A percentile compares a stretch with the other conserved stretches of the same genome.
These are phyloP conservation scores for Mortierella sp. DNA, from an alignment of 371 early-diverging fungal genomes.

Conservation along the genomic window DNA sequence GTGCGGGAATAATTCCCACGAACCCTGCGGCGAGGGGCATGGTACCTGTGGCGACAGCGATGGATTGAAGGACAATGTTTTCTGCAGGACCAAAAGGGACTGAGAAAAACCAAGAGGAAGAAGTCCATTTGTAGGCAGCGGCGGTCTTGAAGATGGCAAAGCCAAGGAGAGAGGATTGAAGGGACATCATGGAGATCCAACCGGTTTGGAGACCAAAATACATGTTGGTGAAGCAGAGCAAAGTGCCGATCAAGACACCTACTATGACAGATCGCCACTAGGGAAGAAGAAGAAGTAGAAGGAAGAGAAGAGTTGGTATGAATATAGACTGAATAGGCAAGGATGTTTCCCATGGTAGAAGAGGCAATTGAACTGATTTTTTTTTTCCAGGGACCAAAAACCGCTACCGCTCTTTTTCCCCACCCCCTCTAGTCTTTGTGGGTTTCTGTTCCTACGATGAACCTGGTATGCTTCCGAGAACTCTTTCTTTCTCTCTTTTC, in stretches of 20 bases:
- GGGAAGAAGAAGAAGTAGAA: background rate
- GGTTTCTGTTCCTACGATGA: no score
- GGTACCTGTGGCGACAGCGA: constrained; percentile 86
- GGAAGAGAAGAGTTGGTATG: background rate
- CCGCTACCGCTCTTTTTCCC: no score
- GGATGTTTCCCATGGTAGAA: no score
- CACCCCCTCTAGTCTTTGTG: no score
- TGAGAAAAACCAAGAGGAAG: constrained; percentile 23
- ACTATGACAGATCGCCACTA: constrained; percentile 70
- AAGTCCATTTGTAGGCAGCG: constrained; percentile 39
- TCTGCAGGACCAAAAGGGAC: constrained; percentile 78
- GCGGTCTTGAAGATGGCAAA: constrained; percentile 80
- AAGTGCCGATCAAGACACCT: constrained; percentile 73
- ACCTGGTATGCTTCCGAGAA: no score
- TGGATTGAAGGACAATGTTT: constrained; percentile 86
- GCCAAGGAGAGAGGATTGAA: constrained; percentile 84
- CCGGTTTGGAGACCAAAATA: constrained; percentile 90
- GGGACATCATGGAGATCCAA: constrained; percentile 90
- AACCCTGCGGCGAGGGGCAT: constrained; percentile 88
- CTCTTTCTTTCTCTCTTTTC: no score
- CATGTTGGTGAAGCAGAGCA: constrained; percentile 87
- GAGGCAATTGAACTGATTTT: no score
- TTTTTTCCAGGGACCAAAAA: no score
- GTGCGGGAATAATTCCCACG: constrained; percentile 82
- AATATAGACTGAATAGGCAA: background rate